Evolutionary conservation across 495 filamentous ascomycete species (phyloP), one percentile per base, ranked within the genome.

Genomic region (Penicillium lividum): DNA sequence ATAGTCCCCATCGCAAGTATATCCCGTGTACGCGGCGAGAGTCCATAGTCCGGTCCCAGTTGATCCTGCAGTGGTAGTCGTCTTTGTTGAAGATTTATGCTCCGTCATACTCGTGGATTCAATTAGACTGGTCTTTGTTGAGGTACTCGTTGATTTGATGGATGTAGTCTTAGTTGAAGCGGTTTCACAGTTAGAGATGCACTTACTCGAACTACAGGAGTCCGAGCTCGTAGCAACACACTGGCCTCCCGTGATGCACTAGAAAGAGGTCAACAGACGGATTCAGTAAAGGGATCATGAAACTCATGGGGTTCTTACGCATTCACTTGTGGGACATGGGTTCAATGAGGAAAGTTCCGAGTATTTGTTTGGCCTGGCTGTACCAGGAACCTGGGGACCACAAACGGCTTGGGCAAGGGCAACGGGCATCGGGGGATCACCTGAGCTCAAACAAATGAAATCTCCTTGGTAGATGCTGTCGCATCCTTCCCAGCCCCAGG

Each of bases 381-480:
- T 38, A 16, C 49, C 48, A 11, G 56, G 56, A 3, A 48, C 34
- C 27, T 59, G 56, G 18, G 50, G 56, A 40, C 56, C 56, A 42
- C 56, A 53, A 0, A 31, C 42, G 7, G 56, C 56, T n/a, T 38
- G 18, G 8, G 40, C 30, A 5, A 53, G 28, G 10, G 45, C 42
- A 40, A 47, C 50, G 0, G 56, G 56, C 56, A 59, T 54, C 6
- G 51, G 49, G 7, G 56, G 49, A 0, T 48, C 18, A 4, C 50
- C 56, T 7, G 51, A 9, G 34, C 57, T 50, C 0, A 54, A 16
- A 28, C 45, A 54, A 3, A 59, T 48, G 25, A 50, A 25, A 13
- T 54, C n/a, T 1, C 51, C 42, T 31, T 45, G 38, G 11, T 48
- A 7, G 13, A 59, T 22, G 5, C 34, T 28, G 27, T n/a, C 42